Percentiles rank a stretch among this genome's conserved stretches.
Conservation (phyloP, 1,284 basidiomycete genomes). For the Cutaneotrichosporon dermatis region DNA sequence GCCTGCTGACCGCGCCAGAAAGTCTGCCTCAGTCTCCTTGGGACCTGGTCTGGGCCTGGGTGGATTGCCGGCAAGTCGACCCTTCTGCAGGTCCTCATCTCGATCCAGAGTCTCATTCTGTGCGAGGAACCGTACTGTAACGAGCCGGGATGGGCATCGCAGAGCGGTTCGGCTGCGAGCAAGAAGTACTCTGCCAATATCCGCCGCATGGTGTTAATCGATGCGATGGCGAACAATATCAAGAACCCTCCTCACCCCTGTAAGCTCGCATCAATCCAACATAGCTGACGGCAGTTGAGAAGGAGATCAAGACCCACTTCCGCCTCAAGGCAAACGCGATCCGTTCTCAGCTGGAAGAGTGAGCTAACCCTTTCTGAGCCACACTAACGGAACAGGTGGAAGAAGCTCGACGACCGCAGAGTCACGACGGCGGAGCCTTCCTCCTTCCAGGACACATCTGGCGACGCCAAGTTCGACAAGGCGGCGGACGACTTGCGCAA, state of each 20-base stretch:
- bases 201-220: slow-evolving; percentile 77
- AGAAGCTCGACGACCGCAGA: slow-evolving; percentile 29
- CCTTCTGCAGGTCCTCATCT: slow-evolving; percentile 72
- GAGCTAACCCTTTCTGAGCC: too few relatives aligned
- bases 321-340: slow-evolving; percentile 72
- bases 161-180: slow-evolving; percentile 57
- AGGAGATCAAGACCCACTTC: slow-evolving; percentile 83
- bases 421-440: slow-evolving; percentile 3
- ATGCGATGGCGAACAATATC: slow-evolving; percentile 69
- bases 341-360: slow-evolving; percentile 68
- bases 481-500: slow-evolving; percentile 18
- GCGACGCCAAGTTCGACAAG: slow-evolving; percentile 18
- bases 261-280: slow-evolving; percentile 13
- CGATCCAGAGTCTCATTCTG: slow-evolving; percentile 89
- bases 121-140: slow-evolving; percentile 84
- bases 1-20: slow-evolving; percentile 51
- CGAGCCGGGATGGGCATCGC: slow-evolving; percentile 80
- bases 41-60: slow-evolving; percentile 83
- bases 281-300: slow-evolving; percentile 61
- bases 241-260: slow-evolving; percentile 62
- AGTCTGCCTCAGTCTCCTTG: slow-evolving; percentile 83
- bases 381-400: slow-evolving; percentile 9
- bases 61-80: slow-evolving; percentile 83
- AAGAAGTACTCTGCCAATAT: slow-evolving; percentile 64
- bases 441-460: background rate